Percentiles rank a stretch among this genome's conserved stretches.
phyloP scores from a whole-genome alignment of 495 filamentous ascomycete species.

The Penicillium desertorum region DNA sequence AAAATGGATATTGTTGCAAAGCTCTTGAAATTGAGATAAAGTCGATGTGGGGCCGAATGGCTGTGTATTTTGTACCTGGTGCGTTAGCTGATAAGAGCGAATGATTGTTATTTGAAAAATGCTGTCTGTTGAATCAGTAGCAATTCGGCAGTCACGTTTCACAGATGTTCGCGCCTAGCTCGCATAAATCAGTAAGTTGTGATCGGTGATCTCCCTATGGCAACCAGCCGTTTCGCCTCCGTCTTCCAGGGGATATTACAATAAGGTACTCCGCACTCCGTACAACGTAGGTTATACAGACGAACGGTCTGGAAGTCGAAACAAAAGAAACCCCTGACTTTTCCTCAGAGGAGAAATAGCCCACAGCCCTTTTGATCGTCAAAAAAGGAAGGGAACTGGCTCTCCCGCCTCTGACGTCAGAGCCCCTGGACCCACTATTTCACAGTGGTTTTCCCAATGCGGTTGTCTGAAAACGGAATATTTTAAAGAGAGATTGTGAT shows the following conservation, averaged over 20 bases:
- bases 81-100: no score
- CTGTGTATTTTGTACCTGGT: background rate
- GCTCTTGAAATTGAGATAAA: background rate
- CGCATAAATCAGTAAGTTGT: no score
- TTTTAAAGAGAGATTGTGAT: no score
- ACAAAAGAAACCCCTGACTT: background rate
- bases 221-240: background rate
- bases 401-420: slow-evolving; percentile 14
- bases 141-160: no score
- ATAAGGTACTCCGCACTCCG: background rate
- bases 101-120: no score
- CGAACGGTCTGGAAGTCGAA: background rate
- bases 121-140: no score
- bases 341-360: background rate
- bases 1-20: background rate
- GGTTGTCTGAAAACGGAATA: slow-evolving; percentile 2
- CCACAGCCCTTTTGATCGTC: slow-evolving; percentile 6
- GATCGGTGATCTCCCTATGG: background rate
- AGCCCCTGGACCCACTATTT: slow-evolving; percentile 9
- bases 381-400: background rate
- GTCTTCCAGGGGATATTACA: no score
- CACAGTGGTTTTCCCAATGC: background rate
- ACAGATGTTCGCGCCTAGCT: no score
- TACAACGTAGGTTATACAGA: background rate
- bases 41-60: background rate